These are phyloP conservation scores for Allodekkera sacchari DNA, from an alignment of 805 yeast species.

Conservation along the genomic window DNA sequence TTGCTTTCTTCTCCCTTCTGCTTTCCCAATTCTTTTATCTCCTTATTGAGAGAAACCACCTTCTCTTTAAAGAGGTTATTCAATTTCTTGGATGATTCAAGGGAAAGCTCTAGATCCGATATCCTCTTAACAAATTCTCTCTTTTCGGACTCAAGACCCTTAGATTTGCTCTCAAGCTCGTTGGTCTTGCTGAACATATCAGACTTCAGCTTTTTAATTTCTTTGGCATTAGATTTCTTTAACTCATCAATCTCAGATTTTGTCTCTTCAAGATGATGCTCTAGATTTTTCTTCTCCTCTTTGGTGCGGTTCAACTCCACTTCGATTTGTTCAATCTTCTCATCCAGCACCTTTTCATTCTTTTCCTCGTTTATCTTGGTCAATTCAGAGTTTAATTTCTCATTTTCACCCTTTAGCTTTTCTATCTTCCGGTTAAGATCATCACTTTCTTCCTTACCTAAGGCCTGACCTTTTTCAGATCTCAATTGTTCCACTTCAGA, in stretches of 20 bases:
- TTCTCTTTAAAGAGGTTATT: conserved; percentile 20
- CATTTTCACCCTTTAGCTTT: neutral
- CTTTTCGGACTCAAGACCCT: conserved; percentile 2
- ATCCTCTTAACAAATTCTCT: conserved; percentile 4
- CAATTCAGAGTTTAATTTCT: neutral
- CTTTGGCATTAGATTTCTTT: neutral
- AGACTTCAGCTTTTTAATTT: no score
- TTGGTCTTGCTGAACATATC: no score
- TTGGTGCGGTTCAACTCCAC: conserved; percentile 1
- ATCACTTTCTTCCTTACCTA: neutral
- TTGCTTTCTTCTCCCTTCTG: conserved; percentile 8
- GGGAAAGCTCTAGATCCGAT: conserved; percentile 12
- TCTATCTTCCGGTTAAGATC: conserved; percentile 1
- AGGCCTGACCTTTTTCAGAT: neutral
- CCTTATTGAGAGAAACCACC: conserved; percentile 13
- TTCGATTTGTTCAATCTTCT: conserved; percentile 3
- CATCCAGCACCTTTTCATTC: conserved; percentile 1
- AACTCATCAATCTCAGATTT: conserved; percentile 1
- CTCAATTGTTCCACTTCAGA: neutral
- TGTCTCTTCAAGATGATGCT: no score
- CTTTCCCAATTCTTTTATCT: conserved; percentile 10
- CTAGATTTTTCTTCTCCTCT: neutral
- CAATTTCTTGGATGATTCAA: conserved; percentile 17
- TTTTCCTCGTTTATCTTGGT: neutral
- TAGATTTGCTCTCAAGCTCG: no score